Base-by-base conservation (phyloP, 108 stramenopile genomes). In the Conticribra guillardii region DNA sequence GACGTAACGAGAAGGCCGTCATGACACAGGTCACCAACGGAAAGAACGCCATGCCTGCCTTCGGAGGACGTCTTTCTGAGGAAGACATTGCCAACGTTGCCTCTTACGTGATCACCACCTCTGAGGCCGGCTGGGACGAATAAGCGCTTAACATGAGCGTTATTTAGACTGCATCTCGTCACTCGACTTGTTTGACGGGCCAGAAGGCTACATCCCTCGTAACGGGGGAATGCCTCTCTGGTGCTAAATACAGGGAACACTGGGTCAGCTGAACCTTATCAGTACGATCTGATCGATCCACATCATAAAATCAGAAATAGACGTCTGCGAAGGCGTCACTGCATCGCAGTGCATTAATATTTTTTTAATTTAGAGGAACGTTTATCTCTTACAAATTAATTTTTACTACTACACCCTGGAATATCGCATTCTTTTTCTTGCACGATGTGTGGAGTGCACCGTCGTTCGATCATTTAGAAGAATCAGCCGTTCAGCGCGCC, bases 41-140 rank as follows among this genome's bases (percentile, higher is more conserved):
- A 87, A 96, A 96, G 90, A 96, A 96, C 81, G 93, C 91, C 62
- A 97, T 97, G 96, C 96, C 96, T 77, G 92, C 96, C 50, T 97
- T 97, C 69, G 96, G 96, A 27, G 96, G 96, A 85, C 92, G 96
- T 85, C 83, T 97, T 29, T 63, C 68, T 27, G 96, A 97, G 27
- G 90, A 90, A 22, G 89, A 93, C 30, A 97, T 97, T 72, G 87
- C 82, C 62, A 82, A 94, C 72, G 93, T 97, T 68, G 96, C 96
- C 30, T 73, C 90, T 7, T 97, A 95, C 75, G 96, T 97, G 34
- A 89, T 97, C 67, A 71, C 72, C 32, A 79, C 88, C 51, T 82
- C 92, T 24, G 88, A 91, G 61, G 74, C 64, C 16, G 92, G 92
- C 76, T 94, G 92, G 92, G 89, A 93, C 59, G 65, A 80, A 30